Evolutionary conservation across 2,329 filamentous ascomycete species (phyloP).

Genomic region (Sporothrix pallida): DNA sequence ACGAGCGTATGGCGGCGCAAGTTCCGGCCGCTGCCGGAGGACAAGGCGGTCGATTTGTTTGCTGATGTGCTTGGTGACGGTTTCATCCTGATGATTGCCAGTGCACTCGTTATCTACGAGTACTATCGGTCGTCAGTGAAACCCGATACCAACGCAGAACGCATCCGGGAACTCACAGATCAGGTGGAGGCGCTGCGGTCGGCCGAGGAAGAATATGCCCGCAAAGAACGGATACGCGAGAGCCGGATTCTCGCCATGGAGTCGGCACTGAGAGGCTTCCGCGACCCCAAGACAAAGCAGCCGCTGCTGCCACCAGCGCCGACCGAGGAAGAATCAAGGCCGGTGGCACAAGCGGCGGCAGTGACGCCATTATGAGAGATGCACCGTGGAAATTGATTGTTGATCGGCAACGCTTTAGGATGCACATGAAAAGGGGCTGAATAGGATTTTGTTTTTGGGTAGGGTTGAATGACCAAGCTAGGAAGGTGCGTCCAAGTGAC

Average conservation of each 20-base stretch:
- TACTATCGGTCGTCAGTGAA: constrained; percentile 65
- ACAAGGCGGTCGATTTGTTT: constrained; percentile 69
- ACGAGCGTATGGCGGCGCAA: constrained; percentile 65
- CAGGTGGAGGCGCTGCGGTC: constrained; percentile 57
- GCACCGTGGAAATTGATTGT: not conserved
- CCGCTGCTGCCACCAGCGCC: constrained; percentile 52
- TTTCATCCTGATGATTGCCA: constrained; percentile 66
- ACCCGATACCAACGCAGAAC: constrained; percentile 62
- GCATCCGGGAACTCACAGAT: constrained; percentile 56
- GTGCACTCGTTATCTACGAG: constrained; percentile 65
- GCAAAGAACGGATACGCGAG: constrained; percentile 53
- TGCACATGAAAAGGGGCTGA: not conserved
- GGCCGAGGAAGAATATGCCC: constrained; percentile 58
- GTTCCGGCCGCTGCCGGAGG: constrained; percentile 67
- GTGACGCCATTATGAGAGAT: not conserved
- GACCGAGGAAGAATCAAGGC: not conserved
- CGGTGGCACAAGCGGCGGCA: constrained; percentile 37
- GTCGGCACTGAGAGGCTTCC: constrained; percentile 57
- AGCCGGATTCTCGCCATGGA: constrained; percentile 59
- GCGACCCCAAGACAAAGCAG: constrained; percentile 63
- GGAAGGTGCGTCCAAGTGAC: not conserved
- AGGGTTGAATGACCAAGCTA: not conserved
- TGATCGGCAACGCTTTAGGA: not conserved
- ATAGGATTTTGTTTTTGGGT: not conserved
- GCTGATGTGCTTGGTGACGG: constrained; percentile 68